Conservation (phyloP, 352 stramenopile species). For the Phytophthora citricola region DNA sequence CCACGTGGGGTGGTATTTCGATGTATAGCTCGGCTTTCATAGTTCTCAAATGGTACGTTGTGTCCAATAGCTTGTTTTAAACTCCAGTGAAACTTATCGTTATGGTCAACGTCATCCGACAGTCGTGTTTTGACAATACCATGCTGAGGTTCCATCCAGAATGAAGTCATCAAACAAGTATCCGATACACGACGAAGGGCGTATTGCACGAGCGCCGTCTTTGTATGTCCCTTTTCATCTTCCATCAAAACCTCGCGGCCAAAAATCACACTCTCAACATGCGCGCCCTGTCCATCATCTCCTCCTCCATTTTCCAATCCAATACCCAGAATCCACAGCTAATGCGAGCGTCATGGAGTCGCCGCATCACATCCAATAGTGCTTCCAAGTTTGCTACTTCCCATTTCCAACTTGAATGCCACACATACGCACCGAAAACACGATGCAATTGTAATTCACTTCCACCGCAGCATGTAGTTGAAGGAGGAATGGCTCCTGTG, state of each 20-base stretch:
- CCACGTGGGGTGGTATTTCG: slow-evolving; percentile 15
- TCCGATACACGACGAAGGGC: slow-evolving; percentile 74
- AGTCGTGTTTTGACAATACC: slow-evolving; percentile 69
- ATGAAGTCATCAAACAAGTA: slow-evolving; percentile 83
- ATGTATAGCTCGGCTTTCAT: slow-evolving; percentile 23
- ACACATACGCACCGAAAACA: slow-evolving; percentile 89
- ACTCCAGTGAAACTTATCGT: slow-evolving; percentile 72
- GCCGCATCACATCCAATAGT: slow-evolving; percentile 70
- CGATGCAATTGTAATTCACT: slow-evolving; percentile 76
- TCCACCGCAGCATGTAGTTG: slow-evolving; percentile 76
- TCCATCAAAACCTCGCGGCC: slow-evolving; percentile 87
- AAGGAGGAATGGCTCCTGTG: slow-evolving; percentile 35
- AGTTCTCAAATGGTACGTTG: slow-evolving; percentile 59
- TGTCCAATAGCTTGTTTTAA: slow-evolving; percentile 78
- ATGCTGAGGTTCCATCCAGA: slow-evolving; percentile 91
- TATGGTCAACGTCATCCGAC: slow-evolving; percentile 48
- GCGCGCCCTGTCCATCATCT: slow-evolving; percentile 51
- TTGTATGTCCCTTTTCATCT: slow-evolving; percentile 74
- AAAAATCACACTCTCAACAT: slow-evolving; percentile 80
- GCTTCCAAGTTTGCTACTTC: slow-evolving; percentile 63
- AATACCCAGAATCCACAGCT: slow-evolving; percentile 85
- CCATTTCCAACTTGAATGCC: slow-evolving; percentile 89
- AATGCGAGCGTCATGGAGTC: slow-evolving; percentile 73
- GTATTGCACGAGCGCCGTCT: slow-evolving; percentile 85
- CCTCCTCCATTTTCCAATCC: slow-evolving; percentile 80